A percentile compares a stretch with the other conserved stretches of the same genome.
Conservation (phyloP, 805 yeast species). For the Saccharomycopsis sp. region DNA sequence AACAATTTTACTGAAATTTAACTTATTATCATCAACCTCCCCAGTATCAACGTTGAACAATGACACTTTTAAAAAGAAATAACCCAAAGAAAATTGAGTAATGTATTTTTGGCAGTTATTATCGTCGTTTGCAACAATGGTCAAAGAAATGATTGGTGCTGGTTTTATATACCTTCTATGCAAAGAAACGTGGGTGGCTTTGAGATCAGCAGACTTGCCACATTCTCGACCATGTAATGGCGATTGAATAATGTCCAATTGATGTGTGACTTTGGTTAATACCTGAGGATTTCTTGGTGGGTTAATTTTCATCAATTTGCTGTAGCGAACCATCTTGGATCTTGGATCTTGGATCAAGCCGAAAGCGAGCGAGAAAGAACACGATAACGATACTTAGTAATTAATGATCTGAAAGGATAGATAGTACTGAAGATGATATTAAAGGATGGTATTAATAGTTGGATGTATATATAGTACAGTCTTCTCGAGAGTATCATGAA, state of each 20-base stretch:
- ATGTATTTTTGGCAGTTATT: background rate
- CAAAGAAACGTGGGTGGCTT: background rate
- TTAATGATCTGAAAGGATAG: no score
- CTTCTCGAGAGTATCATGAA: no score
- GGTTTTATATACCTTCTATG: conserved; percentile 15
- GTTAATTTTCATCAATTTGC: conserved; percentile 6
- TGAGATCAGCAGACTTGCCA: conserved; percentile 5
- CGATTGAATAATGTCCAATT: conserved; percentile 4
- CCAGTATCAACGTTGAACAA: conserved; percentile 6
- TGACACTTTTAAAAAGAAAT: conserved; percentile 8
- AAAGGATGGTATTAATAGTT: no score
- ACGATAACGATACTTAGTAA: no score
- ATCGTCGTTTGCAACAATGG: background rate
- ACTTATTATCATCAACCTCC: conserved; percentile 2
- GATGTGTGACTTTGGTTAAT: background rate
- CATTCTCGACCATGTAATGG: conserved; percentile 15
- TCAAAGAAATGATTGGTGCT: conserved; percentile 3
- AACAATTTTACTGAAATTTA: conserved; percentile 3
- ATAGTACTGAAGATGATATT: no score
- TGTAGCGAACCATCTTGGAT: conserved; percentile 10
- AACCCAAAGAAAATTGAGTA: conserved; percentile 7
- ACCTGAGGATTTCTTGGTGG: conserved; percentile 6
- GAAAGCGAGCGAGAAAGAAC: no score
- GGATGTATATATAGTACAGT: no score
- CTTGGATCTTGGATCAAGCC: background rate